Evolutionary conservation across 108 stramenopile genomes (phyloP), one percentile per base, ranked within the genome.

Genomic region (Discostella stelligeroides): DNA sequence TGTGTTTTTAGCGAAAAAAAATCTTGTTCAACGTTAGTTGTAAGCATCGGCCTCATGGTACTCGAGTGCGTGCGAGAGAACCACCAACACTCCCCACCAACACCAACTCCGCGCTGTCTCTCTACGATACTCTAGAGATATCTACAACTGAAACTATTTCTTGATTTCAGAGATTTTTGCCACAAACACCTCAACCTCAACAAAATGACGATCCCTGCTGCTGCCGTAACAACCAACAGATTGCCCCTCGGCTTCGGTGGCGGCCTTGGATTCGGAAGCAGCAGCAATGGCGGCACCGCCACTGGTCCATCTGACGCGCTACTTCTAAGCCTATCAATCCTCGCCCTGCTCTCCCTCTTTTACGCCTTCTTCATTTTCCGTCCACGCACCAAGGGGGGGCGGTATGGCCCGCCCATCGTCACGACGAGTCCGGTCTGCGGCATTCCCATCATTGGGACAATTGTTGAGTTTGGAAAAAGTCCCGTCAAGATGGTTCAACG

Each of bases 401-500:
- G 45, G 24, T 24, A 76, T 61, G 88, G 88, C 54, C 92, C 90
- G 60, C 93, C 93, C 24, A 68, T 86, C 58, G 89, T 91, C 8
- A 84, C 80, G 25, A 54, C 72, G 1, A 79, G 80, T 46, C 86
- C 84, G 5, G 80, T 88, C 37, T 64, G 76, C 53, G 68, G 76
- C 0, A 55, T 95, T 57, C 95, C 95, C 20, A 45, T 95, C 18
- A 20, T 98, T 51, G 95, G 94, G 37, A 86, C 89, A 38, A 82
- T 91, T 68, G 43, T 91, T 30, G 94, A 95, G 62, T 98, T 98
- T 67, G 90, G 91, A 67, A 80, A 79, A 55, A 82, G 87, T 70
- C 97, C 97, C 49, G 88, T 97, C 42, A 91, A 90, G 64, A 94
- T 96, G 92, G 87, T 98, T 50, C 73, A 84, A 66, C 73, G 92